Conservation (phyloP, 2,329 filamentous ascomycete genomes). For the Cladophialophora yegresii region DNA sequence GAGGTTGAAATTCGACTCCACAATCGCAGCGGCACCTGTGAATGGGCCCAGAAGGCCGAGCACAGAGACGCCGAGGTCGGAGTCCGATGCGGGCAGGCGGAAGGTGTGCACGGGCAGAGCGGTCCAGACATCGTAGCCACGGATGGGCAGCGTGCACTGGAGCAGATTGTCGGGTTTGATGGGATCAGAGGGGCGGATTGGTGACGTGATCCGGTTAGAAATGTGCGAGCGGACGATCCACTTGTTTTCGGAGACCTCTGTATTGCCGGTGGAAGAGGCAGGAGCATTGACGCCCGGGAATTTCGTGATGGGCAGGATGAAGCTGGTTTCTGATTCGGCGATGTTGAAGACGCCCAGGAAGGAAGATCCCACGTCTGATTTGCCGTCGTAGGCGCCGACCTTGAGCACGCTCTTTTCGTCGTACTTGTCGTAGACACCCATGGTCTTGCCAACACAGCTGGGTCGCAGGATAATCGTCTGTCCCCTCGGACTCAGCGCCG, state of each 20-base stretch:
- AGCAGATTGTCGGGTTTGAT: constrained; percentile 53
- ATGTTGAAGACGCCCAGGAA: constrained; percentile 87
- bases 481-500: constrained; percentile 68
- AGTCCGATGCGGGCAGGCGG: constrained; percentile 53
- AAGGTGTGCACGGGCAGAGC: constrained; percentile 68
- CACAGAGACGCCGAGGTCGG: constrained; percentile 58
- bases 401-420: constrained; percentile 73
- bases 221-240: constrained; percentile 76
- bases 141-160: constrained; percentile 61
- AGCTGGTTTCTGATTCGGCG: constrained; percentile 61
- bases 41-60: constrained; percentile 84
- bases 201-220: constrained; percentile 62
- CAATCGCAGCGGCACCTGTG: constrained; percentile 79
- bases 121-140: constrained; percentile 79
- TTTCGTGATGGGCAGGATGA: constrained; percentile 68
- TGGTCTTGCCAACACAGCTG: constrained; percentile 69
- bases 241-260: constrained; percentile 44
- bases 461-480: constrained; percentile 81
- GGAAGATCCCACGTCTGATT: constrained; percentile 66
- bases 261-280: constrained; percentile 8
- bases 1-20: constrained; percentile 61
- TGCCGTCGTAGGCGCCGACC: constrained; percentile 74
- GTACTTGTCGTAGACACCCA: constrained; percentile 74
- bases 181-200: constrained; percentile 49
- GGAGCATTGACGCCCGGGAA: constrained; percentile 64